Evolutionary conservation across 495 filamentous ascomycete species (phyloP), one percentile per base, ranked within the genome.

Genomic region (Aspergillus sclerotiicarbonarius): DNA sequence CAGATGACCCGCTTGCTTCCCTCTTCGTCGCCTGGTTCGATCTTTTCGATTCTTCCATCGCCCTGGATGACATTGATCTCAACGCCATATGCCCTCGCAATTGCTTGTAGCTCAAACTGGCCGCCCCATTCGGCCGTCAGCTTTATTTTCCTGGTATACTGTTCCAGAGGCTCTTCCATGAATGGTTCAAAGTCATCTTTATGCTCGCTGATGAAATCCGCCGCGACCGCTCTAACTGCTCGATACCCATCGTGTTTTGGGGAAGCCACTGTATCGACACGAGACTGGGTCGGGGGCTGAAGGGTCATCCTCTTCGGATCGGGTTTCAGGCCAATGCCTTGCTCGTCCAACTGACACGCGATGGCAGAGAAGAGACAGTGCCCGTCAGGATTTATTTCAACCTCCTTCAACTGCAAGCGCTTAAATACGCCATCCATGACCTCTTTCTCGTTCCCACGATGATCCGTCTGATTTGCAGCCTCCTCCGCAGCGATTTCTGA

Each of bases 91-190:
- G 84, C 87, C 62, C 84, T 87, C 31, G 94, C 88, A 70, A 98
- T 79, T 21, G 94, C 94, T 63, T 86, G 69, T 32, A 98, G 75
- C 77, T 98, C 94, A 54, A 96, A 66, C 75, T 98, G 91, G 0
- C 94, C 94, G 33, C 94, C 94, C 94, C 94, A 98, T 74, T 97
- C 95, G 0, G 91, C 93, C 30, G 94, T 97, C 52, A 94, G 85
- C 56, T 85, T 76, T 29, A 98, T 89, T 72, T 87, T 90, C 47
- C 74, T 69, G 21, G 90, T 82, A 66, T 98, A 96, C 6, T 74
- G 76, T 15, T 82, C 83, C 29, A 97, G 70, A 15, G 85, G 84
- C 71, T 94, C 91, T 66, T 96, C 94, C 65, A 98, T 83, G 68
- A 88, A 98, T 0, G 82, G 74, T 35, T 70, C 77, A 56, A 87